Evolutionary conservation across 257 asterid genomes (phyloP).

Genomic region (Penstemon newberryi): DNA sequence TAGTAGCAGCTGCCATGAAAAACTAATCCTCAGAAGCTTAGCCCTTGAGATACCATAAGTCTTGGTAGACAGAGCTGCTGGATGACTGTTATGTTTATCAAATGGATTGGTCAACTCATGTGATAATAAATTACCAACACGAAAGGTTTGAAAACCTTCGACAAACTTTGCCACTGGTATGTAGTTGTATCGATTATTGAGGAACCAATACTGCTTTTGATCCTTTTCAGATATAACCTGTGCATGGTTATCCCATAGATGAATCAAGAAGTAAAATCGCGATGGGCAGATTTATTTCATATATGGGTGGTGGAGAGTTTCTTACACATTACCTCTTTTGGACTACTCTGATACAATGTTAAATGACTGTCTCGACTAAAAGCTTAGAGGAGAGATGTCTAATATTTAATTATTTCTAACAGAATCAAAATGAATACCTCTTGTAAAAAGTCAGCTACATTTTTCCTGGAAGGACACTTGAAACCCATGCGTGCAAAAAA

Average conservation of each 20-base stretch:
- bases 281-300: conserved; percentile 12
- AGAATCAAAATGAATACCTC: conserved; percentile 48
- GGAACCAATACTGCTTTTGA: conserved; percentile 78
- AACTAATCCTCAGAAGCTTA: conserved; percentile 54
- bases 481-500: conserved; percentile 74
- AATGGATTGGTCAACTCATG: conserved; percentile 54
- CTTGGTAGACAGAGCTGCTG: conserved; percentile 55
- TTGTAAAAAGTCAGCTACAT: conserved; percentile 85
- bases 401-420: no score
- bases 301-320: no score
- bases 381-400: no score
- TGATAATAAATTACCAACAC: conserved; percentile 45
- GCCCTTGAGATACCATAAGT: conserved; percentile 50
- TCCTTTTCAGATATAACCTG: conserved; percentile 73
- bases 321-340: no score
- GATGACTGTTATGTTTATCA: conserved; percentile 50
- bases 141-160: conserved; percentile 59
- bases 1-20: conserved; percentile 65
- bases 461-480: conserved; percentile 77
- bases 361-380: no score
- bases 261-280: conserved; percentile 22
- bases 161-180: conserved; percentile 54
- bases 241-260: conserved; percentile 25
- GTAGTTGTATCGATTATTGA: conserved; percentile 43
- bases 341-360: no score